Conservation (phyloP, 371 early-diverging fungal species). For the Mortierella sp. region DNA sequence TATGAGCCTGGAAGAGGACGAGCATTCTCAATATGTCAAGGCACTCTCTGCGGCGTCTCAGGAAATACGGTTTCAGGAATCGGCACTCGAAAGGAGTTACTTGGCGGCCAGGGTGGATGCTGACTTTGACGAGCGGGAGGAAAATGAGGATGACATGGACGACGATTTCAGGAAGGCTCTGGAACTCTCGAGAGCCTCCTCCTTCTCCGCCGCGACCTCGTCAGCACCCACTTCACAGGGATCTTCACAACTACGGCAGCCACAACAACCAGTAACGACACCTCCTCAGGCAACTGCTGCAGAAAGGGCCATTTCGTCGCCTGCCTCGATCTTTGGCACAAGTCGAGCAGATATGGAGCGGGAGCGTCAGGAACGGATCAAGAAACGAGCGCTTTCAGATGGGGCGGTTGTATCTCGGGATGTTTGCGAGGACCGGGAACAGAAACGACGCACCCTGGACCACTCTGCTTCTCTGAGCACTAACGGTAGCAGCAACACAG, state of each 20-base stretch:
- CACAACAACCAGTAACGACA: not conserved
- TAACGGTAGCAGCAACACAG: not conserved
- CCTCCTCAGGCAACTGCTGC: not conserved
- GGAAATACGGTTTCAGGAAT: not conserved
- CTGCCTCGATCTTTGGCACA: not conserved
- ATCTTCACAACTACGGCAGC: not conserved
- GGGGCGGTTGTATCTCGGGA: not conserved
- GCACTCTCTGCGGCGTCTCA: not conserved
- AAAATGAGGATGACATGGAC: slow-evolving; percentile 28
- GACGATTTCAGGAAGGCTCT: slow-evolving; percentile 33
- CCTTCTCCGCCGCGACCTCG: not conserved
- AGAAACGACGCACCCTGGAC: slow-evolving; percentile 1
- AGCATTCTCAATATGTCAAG: not conserved
- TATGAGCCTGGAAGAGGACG: slow-evolving; percentile 3
- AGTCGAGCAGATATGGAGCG: slow-evolving; percentile 44
- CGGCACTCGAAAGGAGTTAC: not conserved
- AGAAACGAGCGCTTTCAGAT: slow-evolving; percentile 1
- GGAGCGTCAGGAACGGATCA: slow-evolving; percentile 42
- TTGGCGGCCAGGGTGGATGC: not conserved
- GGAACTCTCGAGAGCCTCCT: slow-evolving; percentile 18
- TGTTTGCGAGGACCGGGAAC: not conserved
- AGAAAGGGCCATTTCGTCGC: not conserved
- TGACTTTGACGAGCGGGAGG: not conserved
- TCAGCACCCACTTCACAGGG: not conserved
- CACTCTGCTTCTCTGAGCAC: not conserved